Evolutionary conservation across 2,329 filamentous ascomycete genomes (phyloP).

Genomic region (Talaromyces sp.): DNA sequence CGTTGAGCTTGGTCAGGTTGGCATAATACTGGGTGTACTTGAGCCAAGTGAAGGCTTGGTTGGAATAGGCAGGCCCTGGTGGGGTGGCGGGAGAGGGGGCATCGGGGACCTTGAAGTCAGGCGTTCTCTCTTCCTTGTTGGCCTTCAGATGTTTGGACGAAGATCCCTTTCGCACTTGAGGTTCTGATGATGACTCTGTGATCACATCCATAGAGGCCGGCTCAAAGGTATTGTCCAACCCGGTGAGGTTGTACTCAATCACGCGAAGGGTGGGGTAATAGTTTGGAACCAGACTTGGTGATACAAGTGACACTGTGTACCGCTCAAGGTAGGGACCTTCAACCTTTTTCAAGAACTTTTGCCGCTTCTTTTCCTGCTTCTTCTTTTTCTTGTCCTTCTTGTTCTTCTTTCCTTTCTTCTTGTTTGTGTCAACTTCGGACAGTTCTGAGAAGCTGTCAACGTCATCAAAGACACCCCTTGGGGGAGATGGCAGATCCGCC

Average conservation of each 20-base stretch:
- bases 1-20: constrained; percentile 89
- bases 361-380: constrained; percentile 53
- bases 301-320: constrained; percentile 78
- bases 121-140: constrained; percentile 55
- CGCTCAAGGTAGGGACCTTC: constrained; percentile 82
- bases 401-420: constrained; percentile 43
- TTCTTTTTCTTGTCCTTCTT: constrained; percentile 36
- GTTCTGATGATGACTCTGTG: constrained; percentile 1
- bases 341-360: constrained; percentile 65
- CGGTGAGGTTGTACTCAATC: constrained; percentile 89
- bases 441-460: not conserved
- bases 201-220: constrained; percentile 17
- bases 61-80: constrained; percentile 87
- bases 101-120: constrained; percentile 67
- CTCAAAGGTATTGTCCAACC: constrained; percentile 62
- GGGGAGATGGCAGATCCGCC: constrained; percentile 69
- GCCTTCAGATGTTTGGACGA: constrained; percentile 30
- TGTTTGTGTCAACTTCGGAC: not conserved
- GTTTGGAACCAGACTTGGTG: constrained; percentile 88
- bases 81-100: constrained; percentile 71
- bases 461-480: constrained; percentile 20
- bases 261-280: constrained; percentile 88
- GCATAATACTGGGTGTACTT: constrained; percentile 91
- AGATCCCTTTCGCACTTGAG: not conserved
- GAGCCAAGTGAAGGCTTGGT: constrained; percentile 76